Percentiles rank a stretch among this genome's conserved stretches.
These are phyloP conservation scores for Wickerhamiella azymoides DNA, from an alignment of 805 yeast species.

Conservation along the genomic window DNA sequence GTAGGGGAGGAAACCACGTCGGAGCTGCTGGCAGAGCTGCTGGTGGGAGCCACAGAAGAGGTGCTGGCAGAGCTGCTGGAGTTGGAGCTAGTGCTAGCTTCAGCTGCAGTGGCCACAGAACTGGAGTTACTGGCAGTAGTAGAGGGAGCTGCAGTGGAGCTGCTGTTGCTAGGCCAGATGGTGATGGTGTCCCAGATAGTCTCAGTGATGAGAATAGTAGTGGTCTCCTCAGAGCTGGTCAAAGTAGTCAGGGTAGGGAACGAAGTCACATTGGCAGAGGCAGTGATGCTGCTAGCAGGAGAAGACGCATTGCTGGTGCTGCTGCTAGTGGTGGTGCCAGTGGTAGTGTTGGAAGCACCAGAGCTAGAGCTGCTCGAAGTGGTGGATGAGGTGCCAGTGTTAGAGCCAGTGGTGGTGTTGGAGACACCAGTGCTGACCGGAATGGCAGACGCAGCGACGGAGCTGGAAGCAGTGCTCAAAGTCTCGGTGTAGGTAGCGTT, in stretches of 20 bases:
- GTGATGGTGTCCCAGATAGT: conserved; percentile 13
- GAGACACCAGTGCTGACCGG: background rate
- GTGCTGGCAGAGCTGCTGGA: conserved; percentile 1
- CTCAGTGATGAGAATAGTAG: conserved; percentile 13
- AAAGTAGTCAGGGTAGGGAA: conserved; percentile 3
- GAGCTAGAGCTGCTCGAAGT: background rate
- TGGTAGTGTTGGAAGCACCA: conserved; percentile 1
- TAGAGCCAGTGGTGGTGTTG: background rate
- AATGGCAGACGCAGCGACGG: background rate
- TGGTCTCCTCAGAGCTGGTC: conserved; percentile 11
- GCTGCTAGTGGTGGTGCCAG: background rate
- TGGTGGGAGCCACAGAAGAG: conserved; percentile 3
- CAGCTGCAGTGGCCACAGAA: background rate
- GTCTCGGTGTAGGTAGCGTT: background rate
- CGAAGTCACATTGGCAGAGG: conserved; percentile 5
- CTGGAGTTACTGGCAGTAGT: conserved; percentile 3
- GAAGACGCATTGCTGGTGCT: conserved; percentile 2
- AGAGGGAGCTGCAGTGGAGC: conserved; percentile 8
- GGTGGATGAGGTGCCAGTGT: background rate
- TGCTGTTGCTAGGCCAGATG: conserved; percentile 6
- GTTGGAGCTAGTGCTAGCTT: background rate
- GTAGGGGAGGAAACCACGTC: too few species aligned
- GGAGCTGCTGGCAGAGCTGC: too few species aligned
- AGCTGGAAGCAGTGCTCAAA: background rate
- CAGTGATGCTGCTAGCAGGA: background rate